phyloP scores from a whole-genome alignment of 352 stramenopile species.

The Globisporangium rhizosaccharum region DNA sequence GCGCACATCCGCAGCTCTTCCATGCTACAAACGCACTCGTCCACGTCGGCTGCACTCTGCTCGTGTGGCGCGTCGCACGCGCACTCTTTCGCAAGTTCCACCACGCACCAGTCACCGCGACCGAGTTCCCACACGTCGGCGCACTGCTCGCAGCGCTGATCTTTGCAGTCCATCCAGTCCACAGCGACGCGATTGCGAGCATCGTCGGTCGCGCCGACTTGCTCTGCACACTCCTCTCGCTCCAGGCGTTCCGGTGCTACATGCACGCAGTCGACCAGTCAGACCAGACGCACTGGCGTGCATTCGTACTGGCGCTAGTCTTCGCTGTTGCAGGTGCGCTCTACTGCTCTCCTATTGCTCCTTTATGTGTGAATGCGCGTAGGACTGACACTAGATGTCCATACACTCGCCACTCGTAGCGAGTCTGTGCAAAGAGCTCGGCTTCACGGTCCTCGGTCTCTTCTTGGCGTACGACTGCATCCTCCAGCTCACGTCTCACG shows the following conservation, averaged over 20 bases:
- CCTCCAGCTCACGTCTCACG: constrained; percentile 17
- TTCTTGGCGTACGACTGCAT: constrained; percentile 53
- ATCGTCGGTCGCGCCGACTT: constrained; percentile 90
- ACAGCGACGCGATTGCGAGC: constrained; percentile 88
- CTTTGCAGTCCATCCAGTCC: constrained; percentile 89
- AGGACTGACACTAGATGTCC: background rate
- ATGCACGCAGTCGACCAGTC: constrained; percentile 12
- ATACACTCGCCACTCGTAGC: constrained; percentile 9
- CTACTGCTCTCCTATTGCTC: background rate
- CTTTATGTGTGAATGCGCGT: background rate
- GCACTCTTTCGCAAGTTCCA: constrained; percentile 23
- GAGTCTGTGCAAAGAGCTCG: constrained; percentile 86
- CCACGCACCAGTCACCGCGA: background rate
- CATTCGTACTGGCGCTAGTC: constrained; percentile 6
- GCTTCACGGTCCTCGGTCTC: constrained; percentile 78
- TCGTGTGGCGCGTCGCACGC: constrained; percentile 45
- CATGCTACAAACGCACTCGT: constrained; percentile 68
- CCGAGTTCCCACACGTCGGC: constrained; percentile 6
- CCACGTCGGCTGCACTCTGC: constrained; percentile 48
- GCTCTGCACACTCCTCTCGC: constrained; percentile 63
- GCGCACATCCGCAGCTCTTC: constrained; percentile 17
- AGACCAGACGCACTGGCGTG: constrained; percentile 14
- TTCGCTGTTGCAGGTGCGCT: constrained; percentile 16
- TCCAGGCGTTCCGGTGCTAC: constrained; percentile 65
- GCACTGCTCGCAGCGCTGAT: constrained; percentile 54